Evolutionary conservation across 768 basidiomycete genomes (phyloP).

Genomic region (Boletus subcaerulescens): DNA sequence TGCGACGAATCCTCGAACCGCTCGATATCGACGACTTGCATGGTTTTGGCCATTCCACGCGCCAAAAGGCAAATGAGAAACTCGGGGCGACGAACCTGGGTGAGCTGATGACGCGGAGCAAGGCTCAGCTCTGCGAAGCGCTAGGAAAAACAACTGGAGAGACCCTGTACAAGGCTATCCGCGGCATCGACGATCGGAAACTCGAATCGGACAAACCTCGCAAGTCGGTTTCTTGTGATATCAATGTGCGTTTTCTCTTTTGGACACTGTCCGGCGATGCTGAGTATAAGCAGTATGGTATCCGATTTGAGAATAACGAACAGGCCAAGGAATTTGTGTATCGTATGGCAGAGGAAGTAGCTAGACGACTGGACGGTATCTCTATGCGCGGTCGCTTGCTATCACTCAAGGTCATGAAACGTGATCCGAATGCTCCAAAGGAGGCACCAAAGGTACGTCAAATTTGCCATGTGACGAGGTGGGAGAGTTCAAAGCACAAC

Average conservation of each 20-base stretch:
- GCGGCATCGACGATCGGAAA: slow-evolving; percentile 79
- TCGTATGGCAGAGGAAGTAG: slow-evolving; percentile 76
- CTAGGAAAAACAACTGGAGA: slow-evolving; percentile 82
- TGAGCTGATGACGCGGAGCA: slow-evolving; percentile 63
- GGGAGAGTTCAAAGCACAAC: not conserved
- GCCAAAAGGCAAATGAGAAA: slow-evolving; percentile 77
- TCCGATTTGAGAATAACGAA: slow-evolving; percentile 81
- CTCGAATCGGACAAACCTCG: slow-evolving; percentile 83
- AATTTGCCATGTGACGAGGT: not conserved
- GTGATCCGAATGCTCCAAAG: slow-evolving; percentile 80
- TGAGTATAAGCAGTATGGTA: slow-evolving; percentile 70
- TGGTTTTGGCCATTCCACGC: slow-evolving; percentile 77
- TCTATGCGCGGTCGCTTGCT: slow-evolving; percentile 70
- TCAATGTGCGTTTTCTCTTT: slow-evolving; percentile 64
- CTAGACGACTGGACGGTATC: slow-evolving; percentile 63
- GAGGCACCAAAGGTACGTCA: slow-evolving; percentile 82
- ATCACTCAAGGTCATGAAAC: slow-evolving; percentile 86
- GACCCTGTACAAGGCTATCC: slow-evolving; percentile 76
- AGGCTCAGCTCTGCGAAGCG: slow-evolving; percentile 60
- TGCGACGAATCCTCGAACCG: slow-evolving; percentile 55
- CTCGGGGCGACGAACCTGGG: slow-evolving; percentile 70
- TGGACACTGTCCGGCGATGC: not conserved
- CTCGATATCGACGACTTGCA: slow-evolving; percentile 80
- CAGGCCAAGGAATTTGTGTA: slow-evolving; percentile 79
- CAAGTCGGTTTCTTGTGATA: slow-evolving; percentile 91